These are phyloP conservation scores for Pythium pyrilobum DNA, from an alignment of 352 stramenopile genomes.

Conservation along the genomic window DNA sequence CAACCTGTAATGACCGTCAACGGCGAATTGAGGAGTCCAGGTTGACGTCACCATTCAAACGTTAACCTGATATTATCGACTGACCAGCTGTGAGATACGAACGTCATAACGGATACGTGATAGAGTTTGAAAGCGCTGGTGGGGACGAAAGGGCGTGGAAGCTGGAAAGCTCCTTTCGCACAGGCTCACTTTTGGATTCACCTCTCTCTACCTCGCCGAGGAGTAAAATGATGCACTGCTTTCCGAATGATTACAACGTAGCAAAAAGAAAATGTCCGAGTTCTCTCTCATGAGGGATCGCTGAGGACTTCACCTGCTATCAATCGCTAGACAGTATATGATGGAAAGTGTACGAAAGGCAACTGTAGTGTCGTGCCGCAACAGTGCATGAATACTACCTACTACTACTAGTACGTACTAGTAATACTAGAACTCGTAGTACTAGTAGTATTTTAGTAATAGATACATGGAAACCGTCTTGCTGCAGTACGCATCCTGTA, in stretches of 20 bases:
- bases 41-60: background rate
- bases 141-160: background rate
- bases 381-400: no score
- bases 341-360: constrained; percentile 35
- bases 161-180: no score
- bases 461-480: no score
- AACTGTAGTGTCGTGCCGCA: background rate
- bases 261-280: constrained; percentile 26
- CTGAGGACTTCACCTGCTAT: constrained; percentile 72
- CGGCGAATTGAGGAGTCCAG: background rate
- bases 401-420: no score
- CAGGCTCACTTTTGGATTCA: no score
- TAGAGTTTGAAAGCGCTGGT: constrained; percentile 26
- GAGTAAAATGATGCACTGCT: no score
- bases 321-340: constrained; percentile 87
- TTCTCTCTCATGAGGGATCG: constrained; percentile 16
- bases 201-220: no score
- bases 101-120: background rate
- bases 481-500: no score
- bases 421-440: background rate
- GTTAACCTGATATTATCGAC: no score
- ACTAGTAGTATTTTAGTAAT: background rate
- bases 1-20: background rate
- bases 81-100: background rate
- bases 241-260: constrained; percentile 60